Conservation (phyloP, 176 grass and related monocot genomes). For the Panicum miliaceum region DNA sequence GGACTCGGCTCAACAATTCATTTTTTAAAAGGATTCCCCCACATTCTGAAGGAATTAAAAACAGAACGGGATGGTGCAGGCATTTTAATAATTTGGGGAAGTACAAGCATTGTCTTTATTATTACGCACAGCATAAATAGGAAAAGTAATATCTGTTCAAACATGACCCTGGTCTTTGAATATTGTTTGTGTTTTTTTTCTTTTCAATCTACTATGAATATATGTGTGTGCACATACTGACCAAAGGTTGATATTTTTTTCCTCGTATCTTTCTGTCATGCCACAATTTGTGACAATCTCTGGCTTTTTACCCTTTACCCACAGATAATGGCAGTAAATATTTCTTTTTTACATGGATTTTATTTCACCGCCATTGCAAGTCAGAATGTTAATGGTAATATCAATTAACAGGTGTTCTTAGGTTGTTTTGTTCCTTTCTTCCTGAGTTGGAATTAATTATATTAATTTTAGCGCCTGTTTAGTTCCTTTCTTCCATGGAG, state of each 20-base stretch:
- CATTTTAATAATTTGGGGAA: conserved; percentile 44
- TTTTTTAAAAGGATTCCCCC: conserved; percentile 28
- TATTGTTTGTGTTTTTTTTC: conserved; percentile 20
- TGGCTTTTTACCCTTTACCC: neutral
- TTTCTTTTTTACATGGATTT: conserved; percentile 9
- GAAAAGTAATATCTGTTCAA: conserved; percentile 19
- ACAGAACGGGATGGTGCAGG: neutral
- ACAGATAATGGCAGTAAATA: neutral
- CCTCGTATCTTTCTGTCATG: neutral
- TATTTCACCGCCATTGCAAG: neutral
- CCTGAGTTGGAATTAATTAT: neutral
- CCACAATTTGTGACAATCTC: neutral
- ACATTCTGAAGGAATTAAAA: conserved; percentile 29
- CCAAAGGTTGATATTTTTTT: neutral
- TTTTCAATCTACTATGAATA: neutral
- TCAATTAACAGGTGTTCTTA: neutral
- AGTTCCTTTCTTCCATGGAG: neutral
- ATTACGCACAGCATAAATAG: conserved; percentile 13
- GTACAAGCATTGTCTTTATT: conserved; percentile 30
- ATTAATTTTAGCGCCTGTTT: conserved; percentile 17
- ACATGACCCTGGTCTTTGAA: conserved; percentile 34
- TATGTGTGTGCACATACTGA: neutral
- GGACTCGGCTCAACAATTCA: neutral
- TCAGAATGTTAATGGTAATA: neutral
- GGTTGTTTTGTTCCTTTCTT: neutral